Evolutionary conservation across 257 asterid genomes (phyloP), one percentile per base, ranked within the genome.

Genomic region (Thymus mandschuricus): DNA sequence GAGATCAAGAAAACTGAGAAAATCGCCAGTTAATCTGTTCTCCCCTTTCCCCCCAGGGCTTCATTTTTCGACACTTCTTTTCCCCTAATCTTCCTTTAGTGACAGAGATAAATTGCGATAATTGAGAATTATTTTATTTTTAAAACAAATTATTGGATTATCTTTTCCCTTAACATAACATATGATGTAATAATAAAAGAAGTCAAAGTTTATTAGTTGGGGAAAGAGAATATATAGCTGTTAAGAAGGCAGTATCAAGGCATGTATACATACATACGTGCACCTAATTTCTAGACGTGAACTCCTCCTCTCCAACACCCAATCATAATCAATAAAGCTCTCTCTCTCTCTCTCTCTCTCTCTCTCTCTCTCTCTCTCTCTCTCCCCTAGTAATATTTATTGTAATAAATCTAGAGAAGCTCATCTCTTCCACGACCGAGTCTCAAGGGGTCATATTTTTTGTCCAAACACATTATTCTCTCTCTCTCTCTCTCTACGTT

Each of bases 1-100:
- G 96, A 86, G 85, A 72, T 86, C 76, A 82, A 77, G 71, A 92
- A 81, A 78, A 33, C 72, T 59, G 73, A 56, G 33, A 15, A 62
- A 54, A 69, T 52, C 27, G 66, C n/a, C 44, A 71, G 56, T 70
- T 80, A 79, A 76, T 55, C 60, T 58, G 33, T 27, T 61, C 55
- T 31, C 43, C 21, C 28, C 10, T 69, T 44, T 33, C 27, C 15
- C 38, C 33, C 2, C 8, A 44, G 65, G 30, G 9, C 41, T 33
- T 60, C 7, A 3, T 41, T 30, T 64, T 72, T 43, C 34, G 68
- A 65, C 79, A 34, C 29, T 69, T 69, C 13, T 49, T 68, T 48
- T 49, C 21, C 10, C 15, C 38, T 29, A 33, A 44, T 66, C 62
- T 21, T 21, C 21, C 21, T 21, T 21, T 30, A 56, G 21, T 30